Conservation (phyloP, 257 asterid species). For the Ajuga chamaepitys region DNA sequence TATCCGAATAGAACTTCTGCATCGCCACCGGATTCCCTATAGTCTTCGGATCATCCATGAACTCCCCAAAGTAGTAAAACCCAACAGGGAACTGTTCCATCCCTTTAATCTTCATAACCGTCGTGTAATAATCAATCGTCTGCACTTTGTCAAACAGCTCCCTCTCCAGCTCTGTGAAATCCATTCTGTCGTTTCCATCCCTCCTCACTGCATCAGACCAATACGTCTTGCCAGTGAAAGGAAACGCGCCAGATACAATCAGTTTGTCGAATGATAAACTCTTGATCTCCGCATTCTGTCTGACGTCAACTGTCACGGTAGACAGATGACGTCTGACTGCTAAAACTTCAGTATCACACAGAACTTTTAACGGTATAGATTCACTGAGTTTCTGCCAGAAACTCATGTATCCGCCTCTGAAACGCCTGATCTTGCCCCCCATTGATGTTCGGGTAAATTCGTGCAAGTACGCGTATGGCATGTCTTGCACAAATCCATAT, state of each 20-base stretch:
- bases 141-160: slow-evolving; percentile 58
- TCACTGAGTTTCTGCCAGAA: slow-evolving; percentile 58
- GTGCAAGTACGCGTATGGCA: slow-evolving; percentile 74
- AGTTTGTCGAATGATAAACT: slow-evolving; percentile 54
- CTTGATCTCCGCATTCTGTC: slow-evolving; percentile 25
- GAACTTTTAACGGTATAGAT: slow-evolving; percentile 44
- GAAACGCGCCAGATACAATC: slow-evolving; percentile 66
- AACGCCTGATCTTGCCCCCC: slow-evolving; percentile 84
- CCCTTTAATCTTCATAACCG: slow-evolving; percentile 72
- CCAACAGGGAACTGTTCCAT: slow-evolving; percentile 67
- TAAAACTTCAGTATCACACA: slow-evolving; percentile 58
- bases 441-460: slow-evolving; percentile 78
- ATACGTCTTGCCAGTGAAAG: slow-evolving; percentile 54
- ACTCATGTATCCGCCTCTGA: slow-evolving; percentile 69
- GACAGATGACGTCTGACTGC: slow-evolving; percentile 39
- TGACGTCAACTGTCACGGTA: slow-evolving; percentile 25
- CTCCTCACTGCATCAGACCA: slow-evolving; percentile 43
- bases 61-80: slow-evolving; percentile 71
- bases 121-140: slow-evolving; percentile 72
- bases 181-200: slow-evolving; percentile 33
- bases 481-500: slow-evolving; percentile 74
- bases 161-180: slow-evolving; percentile 55
- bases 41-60: slow-evolving; percentile 70
- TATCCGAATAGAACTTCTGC: slow-evolving; percentile 62
- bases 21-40: slow-evolving; percentile 82